Evolutionary conservation across 2,329 filamentous ascomycete genomes (phyloP), one percentile per base, ranked within the genome.

Genomic region (Sordariomycetes sp.): DNA sequence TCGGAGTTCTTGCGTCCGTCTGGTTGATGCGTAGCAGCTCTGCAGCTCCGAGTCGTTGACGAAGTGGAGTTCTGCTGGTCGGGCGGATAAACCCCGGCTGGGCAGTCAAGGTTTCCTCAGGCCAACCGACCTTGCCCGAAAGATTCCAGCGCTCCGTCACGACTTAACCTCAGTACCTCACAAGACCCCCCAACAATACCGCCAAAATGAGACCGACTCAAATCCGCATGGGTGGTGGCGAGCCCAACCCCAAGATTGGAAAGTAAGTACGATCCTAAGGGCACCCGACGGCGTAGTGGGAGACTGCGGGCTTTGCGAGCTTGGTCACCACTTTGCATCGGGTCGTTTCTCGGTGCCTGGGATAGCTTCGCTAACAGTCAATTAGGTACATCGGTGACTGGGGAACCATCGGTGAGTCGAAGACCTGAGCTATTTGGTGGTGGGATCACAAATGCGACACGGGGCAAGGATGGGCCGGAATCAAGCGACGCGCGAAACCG

Each of bases 371-470:
- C 55, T 58, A 42, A 59, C 40, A 28, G 27, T 6, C 9, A 30
- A 35, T 40, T 40, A 88, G 84, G 57, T 87, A 68, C 61, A 64
- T 88, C 39, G 84, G 84, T 48, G 63, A 63, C 59, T 90, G 83
- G 82, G 84, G 84, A 52, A 64, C 68, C 51, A 64, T 88, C 45
- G 83, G 82, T 86, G 75, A 67, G 77, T 75, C n/a, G n/a, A n/a
- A n/a, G n/a, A n/a, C n/a, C n/a, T n/a, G n/a, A n/a, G n/a, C n/a
- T n/a, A n/a, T n/a, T n/a, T n/a, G n/a, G n/a, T n/a, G n/a, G n/a
- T n/a, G n/a, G n/a, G n/a, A n/a, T n/a, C n/a, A n/a, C n/a, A n/a
- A n/a, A n/a, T n/a, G n/a, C n/a, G n/a, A n/a, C n/a, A n/a, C n/a
- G n/a, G n/a, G n/a, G n/a, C n/a, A n/a, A n/a, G n/a, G n/a, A n/a